These are phyloP conservation scores for Crithidia thermophila DNA, from an alignment of 208 protist genomes.

Conservation along the genomic window DNA sequence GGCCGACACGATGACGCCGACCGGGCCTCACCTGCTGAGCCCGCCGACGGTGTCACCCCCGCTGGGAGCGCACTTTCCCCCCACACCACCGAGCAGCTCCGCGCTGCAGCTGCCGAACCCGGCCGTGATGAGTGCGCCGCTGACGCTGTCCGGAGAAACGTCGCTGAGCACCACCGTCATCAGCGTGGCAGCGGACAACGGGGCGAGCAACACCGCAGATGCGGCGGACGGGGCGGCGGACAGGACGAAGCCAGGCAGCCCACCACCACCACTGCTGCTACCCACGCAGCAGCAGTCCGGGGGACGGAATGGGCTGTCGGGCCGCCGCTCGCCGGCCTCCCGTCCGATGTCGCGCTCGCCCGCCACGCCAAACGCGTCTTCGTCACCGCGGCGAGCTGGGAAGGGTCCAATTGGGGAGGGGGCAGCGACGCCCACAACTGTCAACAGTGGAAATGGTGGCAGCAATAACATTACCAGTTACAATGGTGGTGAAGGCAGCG, in stretches of 20 bases:
- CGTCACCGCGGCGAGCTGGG: not conserved
- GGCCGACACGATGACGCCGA: not conserved
- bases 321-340: not conserved
- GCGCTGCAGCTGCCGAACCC: no score
- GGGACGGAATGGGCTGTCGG: not conserved
- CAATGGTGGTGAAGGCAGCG: not conserved
- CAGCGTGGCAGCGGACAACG: not conserved
- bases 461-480: not conserved
- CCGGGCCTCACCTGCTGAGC: not conserved
- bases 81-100: not conserved
- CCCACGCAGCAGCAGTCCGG: not conserved
- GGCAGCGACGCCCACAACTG: no score
- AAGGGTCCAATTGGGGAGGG: no score
- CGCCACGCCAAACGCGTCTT: not conserved
- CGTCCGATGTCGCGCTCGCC: not conserved
- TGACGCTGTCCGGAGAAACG: not conserved
- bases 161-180: constrained; percentile 1
- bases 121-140: not conserved
- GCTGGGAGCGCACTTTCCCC: not conserved
- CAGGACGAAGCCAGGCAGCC: not conserved
- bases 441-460: no score
- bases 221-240: not conserved
- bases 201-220: not conserved
- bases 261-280: not conserved
- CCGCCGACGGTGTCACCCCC: not conserved